Base-by-base conservation (phyloP, 371 early-diverging fungal genomes). In the Mortierella sp. region DNA sequence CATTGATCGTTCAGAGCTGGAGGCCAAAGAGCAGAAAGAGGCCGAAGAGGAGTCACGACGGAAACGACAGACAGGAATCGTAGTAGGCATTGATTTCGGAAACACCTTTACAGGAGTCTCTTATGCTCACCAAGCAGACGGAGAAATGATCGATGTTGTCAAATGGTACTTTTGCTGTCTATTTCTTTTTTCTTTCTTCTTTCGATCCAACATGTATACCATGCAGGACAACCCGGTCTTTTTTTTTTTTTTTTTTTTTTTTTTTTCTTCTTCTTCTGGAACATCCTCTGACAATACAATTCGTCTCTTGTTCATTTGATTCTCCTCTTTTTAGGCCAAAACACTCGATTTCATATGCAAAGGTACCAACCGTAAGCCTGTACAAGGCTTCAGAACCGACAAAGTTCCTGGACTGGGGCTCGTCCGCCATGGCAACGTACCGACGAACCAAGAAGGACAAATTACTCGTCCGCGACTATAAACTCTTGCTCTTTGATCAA, bases 71-170 rank as follows among this genome's bases (percentile, higher is more conserved):
- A 72, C 56, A 15, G 79, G 79, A 23, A 79, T 79, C 19, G 79
- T 79, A 14, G 73, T 79, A 15, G 79, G 79, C 16, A 79, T 79
- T 61, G 79, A 79, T 43, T 79, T 79, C 29, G 79, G 79, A 58
- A 79, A 79, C 61, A 79, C 79, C 1, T 79, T 72, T 29, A 79
- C 79, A 1, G 79, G 65, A 18, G 73, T 79, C 19, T 79, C 79
- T 2, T 79, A 79, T 57, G 64, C 79, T 19, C 79, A 79, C 51
- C 72, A 66, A 57, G 73, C 61, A 47, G 73, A 79, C 26, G 79
- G 79, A 18, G 79, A 79, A 53, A 68, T 79, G 69, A 79, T 79
- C 57, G 79, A 79, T 19, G 59, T 79, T 50, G 79, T 79, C 50
- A 79, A 79, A 50, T 79, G 79, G 79, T 69, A 72, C 30, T 28